Conservation (phyloP, 1,284 basidiomycete species). For the Melampsora larici-populina region DNA sequence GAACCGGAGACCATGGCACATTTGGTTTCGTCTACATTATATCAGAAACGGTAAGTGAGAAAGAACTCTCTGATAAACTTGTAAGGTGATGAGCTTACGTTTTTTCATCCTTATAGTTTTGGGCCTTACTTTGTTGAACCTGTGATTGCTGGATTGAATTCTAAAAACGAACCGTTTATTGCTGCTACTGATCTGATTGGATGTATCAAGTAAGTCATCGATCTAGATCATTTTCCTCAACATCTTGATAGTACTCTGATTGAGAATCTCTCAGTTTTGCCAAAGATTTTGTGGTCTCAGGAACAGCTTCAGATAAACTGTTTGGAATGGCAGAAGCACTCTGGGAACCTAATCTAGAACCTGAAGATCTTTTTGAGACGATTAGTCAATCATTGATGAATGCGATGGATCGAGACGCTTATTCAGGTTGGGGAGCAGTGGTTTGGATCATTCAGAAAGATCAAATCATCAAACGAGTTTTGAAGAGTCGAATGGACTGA, state of each 20-base stretch:
- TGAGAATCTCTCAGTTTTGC: slow-evolving; percentile 3
- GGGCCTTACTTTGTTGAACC: slow-evolving; percentile 97
- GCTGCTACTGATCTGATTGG: slow-evolving; percentile 95
- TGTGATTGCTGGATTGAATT: slow-evolving; percentile 82
- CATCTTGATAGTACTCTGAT: background rate
- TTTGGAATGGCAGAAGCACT: slow-evolving; percentile 97
- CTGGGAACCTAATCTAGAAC: slow-evolving; percentile 94
- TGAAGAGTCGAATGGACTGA: slow-evolving; percentile 36
- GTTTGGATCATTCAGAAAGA: slow-evolving; percentile 86
- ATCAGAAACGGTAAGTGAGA: slow-evolving; percentile 70
- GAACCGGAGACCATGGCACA: slow-evolving; percentile 94
- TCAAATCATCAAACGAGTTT: slow-evolving; percentile 28
- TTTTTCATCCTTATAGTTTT: slow-evolving; percentile 60
- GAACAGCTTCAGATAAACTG: slow-evolving; percentile 87
- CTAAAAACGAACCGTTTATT: slow-evolving; percentile 84
- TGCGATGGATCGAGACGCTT: slow-evolving; percentile 92
- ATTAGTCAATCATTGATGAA: slow-evolving; percentile 94
- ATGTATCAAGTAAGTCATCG: slow-evolving; percentile 76
- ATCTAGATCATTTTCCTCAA: background rate
- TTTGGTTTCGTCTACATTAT: slow-evolving; percentile 93
- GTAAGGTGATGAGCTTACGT: background rate
- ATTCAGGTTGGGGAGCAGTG: slow-evolving; percentile 92
- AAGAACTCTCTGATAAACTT: background rate
- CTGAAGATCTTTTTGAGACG: slow-evolving; percentile 97
- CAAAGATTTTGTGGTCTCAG: slow-evolving; percentile 89